Conservation (phyloP, 257 asterid species). For the Rauvolfia tetraphylla region DNA sequence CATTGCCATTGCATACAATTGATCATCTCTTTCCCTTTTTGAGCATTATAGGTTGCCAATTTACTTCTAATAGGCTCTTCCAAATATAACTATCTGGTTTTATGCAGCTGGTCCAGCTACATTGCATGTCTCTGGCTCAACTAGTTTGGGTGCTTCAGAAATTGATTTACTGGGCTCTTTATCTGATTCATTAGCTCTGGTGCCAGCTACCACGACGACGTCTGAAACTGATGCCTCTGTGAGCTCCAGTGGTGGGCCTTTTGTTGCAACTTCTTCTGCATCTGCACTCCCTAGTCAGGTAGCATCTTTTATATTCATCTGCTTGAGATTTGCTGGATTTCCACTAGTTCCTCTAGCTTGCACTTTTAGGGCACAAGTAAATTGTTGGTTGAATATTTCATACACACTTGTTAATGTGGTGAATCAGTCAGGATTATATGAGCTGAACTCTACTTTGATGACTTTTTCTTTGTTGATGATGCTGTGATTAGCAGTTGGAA, state of each 20-base stretch:
- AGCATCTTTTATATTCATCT: not conserved
- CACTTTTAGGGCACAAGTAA: not conserved
- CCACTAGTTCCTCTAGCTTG: too few species aligned
- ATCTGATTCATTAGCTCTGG: constrained; percentile 70
- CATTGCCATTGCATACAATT: not conserved
- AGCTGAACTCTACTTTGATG: not conserved
- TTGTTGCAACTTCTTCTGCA: constrained; percentile 40
- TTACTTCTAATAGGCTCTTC: not conserved
- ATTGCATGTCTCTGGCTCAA: constrained; percentile 43
- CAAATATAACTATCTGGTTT: not conserved
- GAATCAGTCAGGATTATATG: not conserved
- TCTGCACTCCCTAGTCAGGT: constrained; percentile 57
- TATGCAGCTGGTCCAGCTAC: constrained; percentile 49
- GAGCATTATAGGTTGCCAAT: not conserved
- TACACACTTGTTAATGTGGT: not conserved
- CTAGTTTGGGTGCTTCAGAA: constrained; percentile 41
- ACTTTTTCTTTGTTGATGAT: not conserved
- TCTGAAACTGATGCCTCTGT: constrained; percentile 43
- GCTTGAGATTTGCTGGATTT: not conserved
- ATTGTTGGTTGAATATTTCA: not conserved
- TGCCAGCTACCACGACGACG: constrained; percentile 46
- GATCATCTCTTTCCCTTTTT: not conserved
- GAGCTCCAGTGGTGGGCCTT: constrained; percentile 41
- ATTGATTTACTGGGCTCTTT: constrained; percentile 76
- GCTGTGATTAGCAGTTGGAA: not conserved